Evolutionary conservation across 2,329 filamentous ascomycete species (phyloP), one percentile per base, ranked within the genome.

Genomic region (Lachnum nothofagi): DNA sequence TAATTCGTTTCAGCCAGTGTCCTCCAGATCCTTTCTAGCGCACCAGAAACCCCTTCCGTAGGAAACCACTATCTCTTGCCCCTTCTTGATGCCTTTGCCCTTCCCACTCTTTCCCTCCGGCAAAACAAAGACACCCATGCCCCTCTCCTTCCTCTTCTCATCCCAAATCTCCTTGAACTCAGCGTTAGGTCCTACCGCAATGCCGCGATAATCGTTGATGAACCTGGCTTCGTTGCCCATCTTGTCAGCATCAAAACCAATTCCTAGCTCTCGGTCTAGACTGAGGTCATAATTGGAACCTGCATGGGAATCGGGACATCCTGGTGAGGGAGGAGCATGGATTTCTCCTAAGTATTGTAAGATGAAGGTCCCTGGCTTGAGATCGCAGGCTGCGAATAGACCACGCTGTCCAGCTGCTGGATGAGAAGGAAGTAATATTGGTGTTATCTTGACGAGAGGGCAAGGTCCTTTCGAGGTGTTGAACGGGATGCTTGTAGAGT

Each of bases 41-140:
- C 70, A 69, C 80, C 82, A 85, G 55, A 86, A 85, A 0, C 82
- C 82, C 63, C 81, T 85, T 5, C 81, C 82, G 59, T 85, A 85
- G 55, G 78, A 83, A 10, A 85, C 78, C 44, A 84, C 61, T 45
- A 85, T 78, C 70, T 85, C 82, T 52, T 82, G 74, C 1, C 81
- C 80, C 65, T 77, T 81, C 42, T 62, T 72, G 23, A 83, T 74
- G 1, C 66, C 24, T 62, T 63, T 46, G 52, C 59, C 61, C 57
- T 66, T 71, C 67, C 68, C 16, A 65, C 67, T 12, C 62, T 62
- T 67, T 67, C 72, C 68, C 5, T 68, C 69, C 0, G 68, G 68
- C 27, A 80, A 58, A 10, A 80, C 79, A 68, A 76, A 82, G 12
- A 83, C 74, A 0, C 73, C 78, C 68, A 83, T 81, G 14, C 73